Conservation (phyloP, 441 rosid genomes). For the Brassica hybrid region DNA sequence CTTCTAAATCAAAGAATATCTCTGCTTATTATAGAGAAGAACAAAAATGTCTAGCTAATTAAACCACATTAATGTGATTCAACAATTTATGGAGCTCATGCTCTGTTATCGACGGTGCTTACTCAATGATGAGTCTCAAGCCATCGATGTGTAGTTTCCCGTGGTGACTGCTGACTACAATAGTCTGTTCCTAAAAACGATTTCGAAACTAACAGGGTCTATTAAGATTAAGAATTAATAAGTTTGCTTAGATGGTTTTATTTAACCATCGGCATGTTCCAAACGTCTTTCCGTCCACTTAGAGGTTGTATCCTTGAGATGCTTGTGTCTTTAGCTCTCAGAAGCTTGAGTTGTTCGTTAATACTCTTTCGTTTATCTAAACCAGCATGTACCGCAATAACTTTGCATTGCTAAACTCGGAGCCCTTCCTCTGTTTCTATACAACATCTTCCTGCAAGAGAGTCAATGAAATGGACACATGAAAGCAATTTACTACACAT, state of each 20-base stretch:
- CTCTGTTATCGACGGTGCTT: no score
- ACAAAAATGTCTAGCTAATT: no score
- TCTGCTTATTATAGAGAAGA: no score
- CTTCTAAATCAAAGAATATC: no score
- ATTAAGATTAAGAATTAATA: background rate
- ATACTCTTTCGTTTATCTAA: constrained; percentile 63
- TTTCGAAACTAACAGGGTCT: background rate
- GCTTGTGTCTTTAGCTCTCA: constrained; percentile 67
- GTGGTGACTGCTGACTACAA: constrained; percentile 89
- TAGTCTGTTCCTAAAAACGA: constrained; percentile 29
- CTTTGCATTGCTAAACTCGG: constrained; percentile 50
- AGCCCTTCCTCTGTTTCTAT: constrained; percentile 57
- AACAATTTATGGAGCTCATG: no score
- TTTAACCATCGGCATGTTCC: constrained; percentile 79
- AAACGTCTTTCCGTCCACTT: constrained; percentile 70
- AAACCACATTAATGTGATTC: no score
- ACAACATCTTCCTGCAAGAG: constrained; percentile 68
- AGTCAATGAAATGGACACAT: background rate
- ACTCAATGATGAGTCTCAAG: constrained; percentile 61
- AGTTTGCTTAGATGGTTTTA: background rate
- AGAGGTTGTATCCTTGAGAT: constrained; percentile 67
- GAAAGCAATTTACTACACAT: background rate
- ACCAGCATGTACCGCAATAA: constrained; percentile 88
- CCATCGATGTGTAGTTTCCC: constrained; percentile 80
- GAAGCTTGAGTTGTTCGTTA: constrained; percentile 56